phyloP scores from a whole-genome alignment of 2,329 filamentous ascomycete genomes.

The Colletotrichum chrysophilum region DNA sequence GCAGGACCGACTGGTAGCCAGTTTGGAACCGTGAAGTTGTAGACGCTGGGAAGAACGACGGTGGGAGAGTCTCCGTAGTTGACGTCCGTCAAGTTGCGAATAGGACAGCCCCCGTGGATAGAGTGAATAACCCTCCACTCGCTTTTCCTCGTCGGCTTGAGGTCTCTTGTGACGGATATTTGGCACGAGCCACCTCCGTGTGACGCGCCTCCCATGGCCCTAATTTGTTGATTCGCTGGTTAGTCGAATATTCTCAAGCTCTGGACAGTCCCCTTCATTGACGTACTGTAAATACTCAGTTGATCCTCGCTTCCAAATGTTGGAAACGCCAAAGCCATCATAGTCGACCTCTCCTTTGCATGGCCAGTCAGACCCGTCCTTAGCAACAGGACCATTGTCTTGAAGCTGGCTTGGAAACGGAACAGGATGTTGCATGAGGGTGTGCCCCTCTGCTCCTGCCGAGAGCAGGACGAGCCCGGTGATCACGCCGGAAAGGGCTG shows the following conservation, averaged over 20 bases:
- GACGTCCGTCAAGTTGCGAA: neutral
- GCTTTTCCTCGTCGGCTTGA: neutral
- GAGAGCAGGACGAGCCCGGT: neutral
- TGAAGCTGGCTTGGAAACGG: neutral
- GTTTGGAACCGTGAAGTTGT: neutral
- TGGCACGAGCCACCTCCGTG: neutral
- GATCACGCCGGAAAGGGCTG: neutral
- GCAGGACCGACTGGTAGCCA: neutral
- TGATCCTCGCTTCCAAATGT: neutral
- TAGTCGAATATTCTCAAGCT: neutral
- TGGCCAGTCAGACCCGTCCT: neutral
- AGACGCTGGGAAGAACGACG: neutral
- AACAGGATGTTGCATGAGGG: neutral
- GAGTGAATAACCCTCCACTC: neutral
- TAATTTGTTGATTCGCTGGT: neutral
- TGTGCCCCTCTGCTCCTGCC: neutral
- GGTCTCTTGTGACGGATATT: neutral
- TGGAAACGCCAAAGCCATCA: neutral
- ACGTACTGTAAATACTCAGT: neutral
- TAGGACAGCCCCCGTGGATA: neutral
- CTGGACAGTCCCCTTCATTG: fast-evolving
- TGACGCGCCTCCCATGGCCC: neutral
- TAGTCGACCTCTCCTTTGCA: neutral
- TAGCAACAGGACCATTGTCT: neutral
- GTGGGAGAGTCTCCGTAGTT: neutral